phyloP scores from a whole-genome alignment of 805 yeast species.

The Candida ortonii region DNA sequence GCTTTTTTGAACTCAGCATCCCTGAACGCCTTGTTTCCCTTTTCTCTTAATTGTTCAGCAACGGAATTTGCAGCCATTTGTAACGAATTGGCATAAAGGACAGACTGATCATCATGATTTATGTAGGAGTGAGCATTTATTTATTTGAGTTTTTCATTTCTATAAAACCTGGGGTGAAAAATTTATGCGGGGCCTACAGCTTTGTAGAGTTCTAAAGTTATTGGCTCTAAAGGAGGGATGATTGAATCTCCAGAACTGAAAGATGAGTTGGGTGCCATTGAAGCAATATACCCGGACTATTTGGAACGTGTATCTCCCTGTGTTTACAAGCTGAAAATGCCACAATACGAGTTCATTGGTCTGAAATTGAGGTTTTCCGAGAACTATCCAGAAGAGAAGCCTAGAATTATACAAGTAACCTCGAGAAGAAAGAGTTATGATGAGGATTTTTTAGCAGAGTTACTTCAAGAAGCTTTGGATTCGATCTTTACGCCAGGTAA shows the following conservation, averaged over 20 bases:
- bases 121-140: no score
- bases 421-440: constrained; percentile 33
- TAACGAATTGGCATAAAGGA: no score
- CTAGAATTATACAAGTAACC: constrained; percentile 59
- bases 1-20: constrained; percentile 47
- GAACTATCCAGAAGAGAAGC: constrained; percentile 63
- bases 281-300: constrained; percentile 80
- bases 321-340: constrained; percentile 48
- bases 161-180: no score
- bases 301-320: constrained; percentile 38
- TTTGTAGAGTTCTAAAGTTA: neutral
- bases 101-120: no score
- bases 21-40: constrained; percentile 56
- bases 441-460: constrained; percentile 45
- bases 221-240: constrained; percentile 1
- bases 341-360: constrained; percentile 58
- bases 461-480: constrained; percentile 51
- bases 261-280: constrained; percentile 79
- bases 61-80: neutral
- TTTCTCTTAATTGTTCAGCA: constrained; percentile 33
- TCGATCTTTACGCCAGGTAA: constrained; percentile 54
- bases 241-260: constrained; percentile 46
- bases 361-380: constrained; percentile 73
- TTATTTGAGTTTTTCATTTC: no score
- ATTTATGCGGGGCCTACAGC: neutral